These are phyloP conservation scores for Fraxinus floribunda DNA, from an alignment of 305 asterid genomes.

Conservation along the genomic window DNA sequence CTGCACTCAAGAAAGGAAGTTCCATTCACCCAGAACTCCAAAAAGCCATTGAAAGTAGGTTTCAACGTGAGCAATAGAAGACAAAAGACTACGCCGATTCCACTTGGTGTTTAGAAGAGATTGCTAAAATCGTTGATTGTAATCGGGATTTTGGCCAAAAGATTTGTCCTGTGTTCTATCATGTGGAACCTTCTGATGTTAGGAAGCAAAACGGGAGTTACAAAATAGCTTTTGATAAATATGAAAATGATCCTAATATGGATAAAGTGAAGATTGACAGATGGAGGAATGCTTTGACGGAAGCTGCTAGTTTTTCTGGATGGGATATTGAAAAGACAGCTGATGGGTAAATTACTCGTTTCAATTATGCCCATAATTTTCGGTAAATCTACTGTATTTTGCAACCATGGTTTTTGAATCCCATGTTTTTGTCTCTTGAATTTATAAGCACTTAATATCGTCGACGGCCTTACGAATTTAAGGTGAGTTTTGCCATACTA, in stretches of 20 bases:
- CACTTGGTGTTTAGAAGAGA: conserved; percentile 16
- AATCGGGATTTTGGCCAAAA: neutral
- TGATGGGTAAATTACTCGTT: conserved; percentile 11
- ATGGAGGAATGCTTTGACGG: conserved; percentile 16
- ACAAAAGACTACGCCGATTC: conserved; percentile 25
- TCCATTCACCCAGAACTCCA: neutral
- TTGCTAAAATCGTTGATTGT: conserved; percentile 4
- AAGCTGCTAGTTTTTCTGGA: conserved; percentile 20
- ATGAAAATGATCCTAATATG: neutral
- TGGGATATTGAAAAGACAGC: conserved; percentile 19
- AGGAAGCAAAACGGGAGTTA: conserved; percentile 8
- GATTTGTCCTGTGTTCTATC: conserved; percentile 15
- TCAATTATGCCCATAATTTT: neutral
- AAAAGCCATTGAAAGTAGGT: conserved; percentile 14
- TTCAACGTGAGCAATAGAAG: too few species aligned
- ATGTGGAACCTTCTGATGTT: conserved; percentile 19
- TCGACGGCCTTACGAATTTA: neutral
- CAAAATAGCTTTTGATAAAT: neutral
- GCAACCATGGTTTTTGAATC: neutral
- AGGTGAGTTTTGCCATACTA: neutral
- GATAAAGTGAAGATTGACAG: neutral
- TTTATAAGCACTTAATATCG: neutral
- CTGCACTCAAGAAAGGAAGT: conserved; percentile 1
- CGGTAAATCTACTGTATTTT: neutral
- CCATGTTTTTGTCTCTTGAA: neutral